Percentiles rank a stretch among this genome's conserved stretches.
Conservation (phyloP, 2,329 filamentous ascomycete species). For the Monosporascus sp. region DNA sequence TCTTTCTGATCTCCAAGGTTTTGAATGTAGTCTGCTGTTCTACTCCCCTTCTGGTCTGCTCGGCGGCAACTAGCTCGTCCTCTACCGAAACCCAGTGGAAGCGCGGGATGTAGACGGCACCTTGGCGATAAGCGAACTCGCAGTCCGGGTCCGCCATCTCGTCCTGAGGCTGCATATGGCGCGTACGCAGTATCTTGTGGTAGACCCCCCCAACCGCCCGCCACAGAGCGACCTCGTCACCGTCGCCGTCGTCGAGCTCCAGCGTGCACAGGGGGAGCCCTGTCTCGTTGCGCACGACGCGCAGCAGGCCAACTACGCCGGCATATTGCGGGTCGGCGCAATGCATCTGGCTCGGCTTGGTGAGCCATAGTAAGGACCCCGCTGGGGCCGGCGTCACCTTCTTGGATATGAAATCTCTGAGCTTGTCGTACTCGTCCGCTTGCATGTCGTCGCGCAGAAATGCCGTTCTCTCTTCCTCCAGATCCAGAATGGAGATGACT, state of each 20-base stretch:
- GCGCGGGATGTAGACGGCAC: conserved; percentile 5
- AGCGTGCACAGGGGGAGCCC: conserved; percentile 2
- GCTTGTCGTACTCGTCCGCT: not conserved
- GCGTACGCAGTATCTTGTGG: conserved; percentile 3
- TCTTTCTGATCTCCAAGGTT: conserved; percentile 3
- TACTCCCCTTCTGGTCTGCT: not conserved
- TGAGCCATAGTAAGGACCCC: conserved; percentile 7
- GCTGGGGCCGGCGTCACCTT: not conserved
- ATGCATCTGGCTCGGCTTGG: conserved; percentile 5
- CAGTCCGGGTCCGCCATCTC: conserved; percentile 6
- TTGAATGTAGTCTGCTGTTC: not conserved
- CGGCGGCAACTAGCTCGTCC: not conserved
- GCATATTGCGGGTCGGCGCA: conserved; percentile 7
- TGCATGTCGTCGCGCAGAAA: conserved; percentile 5
- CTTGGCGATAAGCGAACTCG: conserved; percentile 3
- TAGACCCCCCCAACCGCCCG: conserved; percentile 3
- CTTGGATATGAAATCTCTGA: conserved; percentile 2
- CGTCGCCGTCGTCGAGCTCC: conserved; percentile 4
- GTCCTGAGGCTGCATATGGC: not conserved
- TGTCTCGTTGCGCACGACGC: conserved; percentile 7
- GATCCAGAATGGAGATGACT: conserved; percentile 7
- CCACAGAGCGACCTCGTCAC: not conserved
- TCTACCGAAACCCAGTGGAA: conserved; percentile 6
- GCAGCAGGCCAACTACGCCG: conserved; percentile 5
- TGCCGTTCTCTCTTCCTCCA: conserved; percentile 1